Base-by-base conservation (phyloP, 768 basidiomycete genomes). In the Trametes coccinea region DNA sequence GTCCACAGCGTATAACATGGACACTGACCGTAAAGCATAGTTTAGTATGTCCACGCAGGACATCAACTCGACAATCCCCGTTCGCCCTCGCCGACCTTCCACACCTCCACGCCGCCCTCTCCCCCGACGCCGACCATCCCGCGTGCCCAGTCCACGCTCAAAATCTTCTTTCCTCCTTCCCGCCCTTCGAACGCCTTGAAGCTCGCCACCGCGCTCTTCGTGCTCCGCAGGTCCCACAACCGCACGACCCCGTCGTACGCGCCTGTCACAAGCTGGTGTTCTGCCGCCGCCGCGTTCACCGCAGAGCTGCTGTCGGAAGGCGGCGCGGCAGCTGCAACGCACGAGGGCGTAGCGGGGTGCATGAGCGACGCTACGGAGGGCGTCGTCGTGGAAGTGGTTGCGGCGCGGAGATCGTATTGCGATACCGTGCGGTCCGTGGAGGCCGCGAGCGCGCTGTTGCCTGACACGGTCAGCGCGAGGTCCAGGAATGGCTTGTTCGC, bases 191-290 rank as follows among this genome's bases (percentile, higher is more conserved):
- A 86, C 2, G 78, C 80, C 49, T 80, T 81, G 69, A 92, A 87
- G 60, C 77, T 84, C 22, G 87, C 79, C 47, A 93, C 77, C 0
- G 89, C 83, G 13, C 79, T 77, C 66, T 86, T 85, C 14, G 80
- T 78, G 66, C 88, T 92, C 4, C 90, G 80, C 29, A 91, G 69
- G 70, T 94, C 92, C 90, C 90, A 94, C 3, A 93, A 70, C 4
- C 90, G 78, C 0, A 87, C 89, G 2, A 86, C 75, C 10, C 92
- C 90, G 59, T 94, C 92, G 69, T 93, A 92, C 0, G 86, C 82
- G 4, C 90, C 92, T 0, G 83, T 90, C 17, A 87, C 75, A 9
- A 90, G 76, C 68, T 89, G 89, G 33, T 86, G 77, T 11, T 66
- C 71, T 17, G 71, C 64, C 34, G 41, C 67, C 4, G 13, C 29